These are phyloP conservation scores for Talaromyces amestolkiae DNA, from an alignment of 2,329 filamentous ascomycete species.

Conservation along the genomic window DNA sequence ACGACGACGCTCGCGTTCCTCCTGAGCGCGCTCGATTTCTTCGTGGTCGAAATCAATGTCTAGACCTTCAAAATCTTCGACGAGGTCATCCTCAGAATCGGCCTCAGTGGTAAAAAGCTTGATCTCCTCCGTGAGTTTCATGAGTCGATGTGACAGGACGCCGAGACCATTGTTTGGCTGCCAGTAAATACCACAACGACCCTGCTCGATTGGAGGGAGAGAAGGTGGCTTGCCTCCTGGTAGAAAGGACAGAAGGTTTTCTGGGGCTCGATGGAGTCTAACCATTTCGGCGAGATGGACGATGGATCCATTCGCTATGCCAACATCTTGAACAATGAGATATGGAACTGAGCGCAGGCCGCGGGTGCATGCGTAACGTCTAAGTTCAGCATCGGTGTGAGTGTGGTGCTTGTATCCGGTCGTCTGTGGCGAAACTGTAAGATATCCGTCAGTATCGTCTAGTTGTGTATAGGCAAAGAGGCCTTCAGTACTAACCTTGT, in stretches of 20 bases:
- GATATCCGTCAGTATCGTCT: background rate
- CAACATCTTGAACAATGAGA: constrained; percentile 29
- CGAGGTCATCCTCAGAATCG: constrained; percentile 5
- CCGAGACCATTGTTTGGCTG: constrained; percentile 26
- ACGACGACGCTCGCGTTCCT: constrained; percentile 21
- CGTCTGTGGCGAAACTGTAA: background rate
- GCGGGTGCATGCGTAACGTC: constrained; percentile 32
- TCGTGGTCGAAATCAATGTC: constrained; percentile 19
- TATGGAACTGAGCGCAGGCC: constrained; percentile 38
- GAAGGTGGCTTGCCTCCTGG: constrained; percentile 28
- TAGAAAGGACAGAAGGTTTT: constrained; percentile 31
- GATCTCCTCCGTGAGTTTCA: constrained; percentile 3
- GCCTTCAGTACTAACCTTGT: background rate
- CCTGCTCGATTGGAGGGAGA: constrained; percentile 20
- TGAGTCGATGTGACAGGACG: background rate
- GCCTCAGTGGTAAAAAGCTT: background rate
- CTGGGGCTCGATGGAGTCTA: constrained; percentile 28
- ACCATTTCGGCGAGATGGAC: constrained; percentile 33
- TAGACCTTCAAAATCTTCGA: background rate
- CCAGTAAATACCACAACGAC: constrained; percentile 31
- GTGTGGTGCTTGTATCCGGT: background rate
- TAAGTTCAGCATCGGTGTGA: constrained; percentile 21
- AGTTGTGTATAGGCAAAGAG: background rate
- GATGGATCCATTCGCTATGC: constrained; percentile 26
- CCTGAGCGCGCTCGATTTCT: constrained; percentile 2